phyloP scores from a whole-genome alignment of 2,329 filamentous ascomycete genomes.

The Sporothrix schenckii region DNA sequence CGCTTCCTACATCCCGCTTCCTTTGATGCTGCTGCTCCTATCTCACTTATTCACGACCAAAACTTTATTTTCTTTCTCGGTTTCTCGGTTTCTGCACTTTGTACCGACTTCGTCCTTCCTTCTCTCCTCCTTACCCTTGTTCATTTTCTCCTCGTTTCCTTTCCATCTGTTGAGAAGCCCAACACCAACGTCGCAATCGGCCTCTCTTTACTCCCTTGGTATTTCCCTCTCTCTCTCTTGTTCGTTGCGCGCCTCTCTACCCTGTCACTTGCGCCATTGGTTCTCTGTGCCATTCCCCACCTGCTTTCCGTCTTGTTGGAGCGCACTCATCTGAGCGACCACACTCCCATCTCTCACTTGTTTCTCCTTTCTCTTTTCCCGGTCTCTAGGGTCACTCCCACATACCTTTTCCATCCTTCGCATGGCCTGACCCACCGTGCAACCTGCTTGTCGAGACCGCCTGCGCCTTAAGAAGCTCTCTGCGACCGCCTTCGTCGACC shows the following conservation, averaged over 20 bases:
- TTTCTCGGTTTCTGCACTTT: slow-evolving; percentile 22
- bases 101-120: background rate
- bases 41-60: slow-evolving; percentile 23
- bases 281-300: background rate
- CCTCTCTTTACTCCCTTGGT: slow-evolving; percentile 3
- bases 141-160: background rate
- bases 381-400: background rate
- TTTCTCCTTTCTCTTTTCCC: background rate
- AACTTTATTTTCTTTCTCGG: slow-evolving; percentile 1
- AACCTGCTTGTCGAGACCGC: background rate
- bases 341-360: background rate
- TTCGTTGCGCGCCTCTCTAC: background rate
- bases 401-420: slow-evolving; percentile 20
- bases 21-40: slow-evolving; percentile 1
- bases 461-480: slow-evolving; percentile 31
- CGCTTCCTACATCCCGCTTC: slow-evolving; percentile 13
- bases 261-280: slow-evolving; percentile 18
- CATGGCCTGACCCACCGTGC: slow-evolving; percentile 7
- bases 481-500: slow-evolving; percentile 27
- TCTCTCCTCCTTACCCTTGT: background rate
- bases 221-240: background rate
- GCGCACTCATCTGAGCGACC: background rate
- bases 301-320: background rate
- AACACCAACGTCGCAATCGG: slow-evolving; percentile 15
- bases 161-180: slow-evolving; percentile 8